These are phyloP conservation scores for Bryoerythrophyllum caledonicum DNA, from an alignment of 225 moss, liverwort and hornwort species.

Conservation along the genomic window DNA sequence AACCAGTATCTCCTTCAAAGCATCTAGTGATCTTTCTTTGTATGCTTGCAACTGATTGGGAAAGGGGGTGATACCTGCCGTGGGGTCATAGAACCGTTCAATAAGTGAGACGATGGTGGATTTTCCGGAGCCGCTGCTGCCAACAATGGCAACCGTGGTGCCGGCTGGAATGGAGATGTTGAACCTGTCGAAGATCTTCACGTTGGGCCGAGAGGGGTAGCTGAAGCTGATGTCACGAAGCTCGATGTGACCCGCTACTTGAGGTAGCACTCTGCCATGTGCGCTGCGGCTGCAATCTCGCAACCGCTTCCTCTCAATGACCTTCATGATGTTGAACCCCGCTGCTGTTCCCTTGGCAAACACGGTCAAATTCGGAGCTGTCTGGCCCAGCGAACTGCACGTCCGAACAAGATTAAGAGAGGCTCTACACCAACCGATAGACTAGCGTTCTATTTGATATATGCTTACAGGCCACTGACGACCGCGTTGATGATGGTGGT, in stretches of 20 bases:
- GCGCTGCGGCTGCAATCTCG: conserved; percentile 54
- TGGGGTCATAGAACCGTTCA: conserved; percentile 61
- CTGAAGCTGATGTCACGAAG: conserved; percentile 75
- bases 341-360: conserved; percentile 92
- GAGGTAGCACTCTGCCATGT: conserved; percentile 57
- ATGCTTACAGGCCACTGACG: conserved; percentile 83
- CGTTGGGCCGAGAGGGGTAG: conserved; percentile 88
- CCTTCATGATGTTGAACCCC: conserved; percentile 71
- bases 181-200: conserved; percentile 76
- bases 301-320: conserved; percentile 73
- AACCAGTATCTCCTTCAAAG: not conserved
- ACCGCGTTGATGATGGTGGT: conserved; percentile 94
- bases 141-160: conserved; percentile 80
- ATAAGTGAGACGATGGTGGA: conserved; percentile 56
- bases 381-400: conserved; percentile 80
- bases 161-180: conserved; percentile 78
- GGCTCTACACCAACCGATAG: not conserved
- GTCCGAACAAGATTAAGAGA: conserved; percentile 2
- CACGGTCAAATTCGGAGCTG: conserved; percentile 75
- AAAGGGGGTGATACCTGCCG: conserved; percentile 35
- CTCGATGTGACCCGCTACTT: conserved; percentile 78
- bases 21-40: not conserved
- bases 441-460: not conserved
- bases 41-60: not conserved
- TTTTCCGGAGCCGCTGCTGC: conserved; percentile 76